Evolutionary conservation across 2,329 filamentous ascomycete species (phyloP).

Genomic region (Ambrosiella xylebori): DNA sequence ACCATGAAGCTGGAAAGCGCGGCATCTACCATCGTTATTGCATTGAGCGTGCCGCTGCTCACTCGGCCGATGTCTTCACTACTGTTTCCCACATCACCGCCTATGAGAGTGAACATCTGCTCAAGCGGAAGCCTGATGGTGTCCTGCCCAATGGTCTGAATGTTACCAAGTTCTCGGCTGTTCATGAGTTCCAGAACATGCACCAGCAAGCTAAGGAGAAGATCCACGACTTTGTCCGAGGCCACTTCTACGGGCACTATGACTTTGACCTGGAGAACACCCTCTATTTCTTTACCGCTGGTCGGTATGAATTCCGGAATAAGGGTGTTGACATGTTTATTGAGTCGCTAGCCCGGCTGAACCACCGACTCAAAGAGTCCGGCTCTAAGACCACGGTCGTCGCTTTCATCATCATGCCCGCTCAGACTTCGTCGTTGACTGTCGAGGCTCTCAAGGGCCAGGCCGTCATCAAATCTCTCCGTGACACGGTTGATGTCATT

Average conservation of each 20-base stretch:
- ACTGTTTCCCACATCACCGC: slow-evolving; percentile 98
- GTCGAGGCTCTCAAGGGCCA: slow-evolving; percentile 94
- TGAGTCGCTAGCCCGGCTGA: slow-evolving; percentile 82
- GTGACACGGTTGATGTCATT: slow-evolving; percentile 84
- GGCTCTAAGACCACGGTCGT: slow-evolving; percentile 89
- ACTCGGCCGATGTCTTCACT: slow-evolving; percentile 90
- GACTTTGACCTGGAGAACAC: slow-evolving; percentile 96
- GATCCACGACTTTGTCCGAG: slow-evolving; percentile 94
- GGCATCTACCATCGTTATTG: slow-evolving; percentile 98
- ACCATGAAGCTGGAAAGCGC: slow-evolving; percentile 90
- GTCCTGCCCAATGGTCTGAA: slow-evolving; percentile 94
- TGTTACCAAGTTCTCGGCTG: slow-evolving; percentile 94
- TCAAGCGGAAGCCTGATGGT: slow-evolving; percentile 94
- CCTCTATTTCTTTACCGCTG: slow-evolving; percentile 92
- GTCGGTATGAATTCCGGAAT: slow-evolving; percentile 93
- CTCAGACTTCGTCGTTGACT: slow-evolving; percentile 84
- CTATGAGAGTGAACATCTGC: slow-evolving; percentile 90
- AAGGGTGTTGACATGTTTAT: slow-evolving; percentile 99
- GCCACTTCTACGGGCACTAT: slow-evolving; percentile 96
- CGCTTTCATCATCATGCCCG: slow-evolving; percentile 97
- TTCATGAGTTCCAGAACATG: slow-evolving; percentile 97
- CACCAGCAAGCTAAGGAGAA: slow-evolving; percentile 94
- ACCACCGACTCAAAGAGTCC: slow-evolving; percentile 71
- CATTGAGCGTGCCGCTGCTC: slow-evolving; percentile 84
- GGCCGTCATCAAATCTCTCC: slow-evolving; percentile 88